Evolutionary conservation across 306 rosid species (phyloP).

Genomic region (Ammopiptanthus mongolicus): DNA sequence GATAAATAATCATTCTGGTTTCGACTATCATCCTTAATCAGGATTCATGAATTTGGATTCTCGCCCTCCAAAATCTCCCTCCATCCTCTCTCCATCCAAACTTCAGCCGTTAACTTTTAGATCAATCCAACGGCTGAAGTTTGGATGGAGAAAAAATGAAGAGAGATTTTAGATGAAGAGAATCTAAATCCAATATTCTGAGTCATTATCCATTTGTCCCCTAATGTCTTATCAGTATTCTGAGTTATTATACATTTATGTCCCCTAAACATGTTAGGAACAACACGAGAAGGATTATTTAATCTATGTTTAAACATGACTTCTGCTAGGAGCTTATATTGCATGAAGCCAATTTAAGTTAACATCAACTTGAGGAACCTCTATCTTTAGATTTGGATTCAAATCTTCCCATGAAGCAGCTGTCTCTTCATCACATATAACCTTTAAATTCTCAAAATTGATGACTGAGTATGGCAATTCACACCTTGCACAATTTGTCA

Average conservation of each 20-base stretch:
- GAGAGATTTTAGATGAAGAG: no score
- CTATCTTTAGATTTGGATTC: conserved; percentile 11
- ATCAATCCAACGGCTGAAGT: no score
- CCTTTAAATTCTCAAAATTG: conserved; percentile 31
- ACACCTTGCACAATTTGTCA: conserved; percentile 40
- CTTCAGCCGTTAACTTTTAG: no score
- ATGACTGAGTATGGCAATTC: conserved; percentile 33
- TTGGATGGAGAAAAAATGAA: no score
- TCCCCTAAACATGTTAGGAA: neutral
- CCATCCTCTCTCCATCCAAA: no score
- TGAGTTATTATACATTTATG: neutral
- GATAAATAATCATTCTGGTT: neutral
- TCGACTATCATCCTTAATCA: neutral
- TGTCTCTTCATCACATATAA: conserved; percentile 60
- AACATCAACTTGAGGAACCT: conserved; percentile 34
- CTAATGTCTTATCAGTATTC: no score
- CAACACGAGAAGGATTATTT: neutral
- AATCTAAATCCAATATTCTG: no score
- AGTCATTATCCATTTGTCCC: no score
- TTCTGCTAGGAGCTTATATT: neutral
- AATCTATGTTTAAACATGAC: neutral
- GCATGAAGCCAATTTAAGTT: conserved; percentile 60
- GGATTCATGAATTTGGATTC: no score
- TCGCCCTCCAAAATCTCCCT: no score
- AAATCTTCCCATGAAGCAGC: conserved; percentile 36